Evolutionary conservation across 2,329 filamentous ascomycete species (phyloP).

Genomic region (Verticillium dahliae): DNA sequence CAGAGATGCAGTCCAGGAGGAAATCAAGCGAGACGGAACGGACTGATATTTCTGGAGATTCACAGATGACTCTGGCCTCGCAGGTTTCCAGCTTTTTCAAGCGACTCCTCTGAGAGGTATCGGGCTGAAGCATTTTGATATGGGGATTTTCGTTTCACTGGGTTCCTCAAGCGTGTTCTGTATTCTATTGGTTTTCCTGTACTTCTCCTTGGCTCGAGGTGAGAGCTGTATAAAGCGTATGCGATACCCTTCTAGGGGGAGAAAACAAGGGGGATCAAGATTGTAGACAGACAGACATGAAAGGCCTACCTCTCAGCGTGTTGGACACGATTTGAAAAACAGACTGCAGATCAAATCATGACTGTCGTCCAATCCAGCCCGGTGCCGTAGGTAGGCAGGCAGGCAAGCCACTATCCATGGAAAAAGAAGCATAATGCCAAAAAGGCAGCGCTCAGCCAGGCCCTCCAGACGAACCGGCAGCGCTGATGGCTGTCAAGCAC

Average conservation of each 20-base stretch:
- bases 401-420: too few species aligned
- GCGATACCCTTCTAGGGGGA: background rate
- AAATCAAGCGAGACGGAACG: conserved; percentile 14
- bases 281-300: too few species aligned
- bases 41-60: conserved; percentile 11
- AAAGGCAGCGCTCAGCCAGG: too few species aligned
- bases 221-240: background rate
- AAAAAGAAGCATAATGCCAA: too few species aligned
- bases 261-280: too few species aligned
- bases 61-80: conserved; percentile 11
- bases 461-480: too few species aligned
- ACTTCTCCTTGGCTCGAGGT: background rate
- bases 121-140: background rate
- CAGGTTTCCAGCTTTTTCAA: conserved; percentile 8
- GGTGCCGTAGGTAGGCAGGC: too few species aligned
- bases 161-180: background rate
- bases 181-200: background rate
- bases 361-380: too few species aligned
- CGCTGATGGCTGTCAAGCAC: too few species aligned
- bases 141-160: background rate
- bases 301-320: too few species aligned
- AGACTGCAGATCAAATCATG: too few species aligned
- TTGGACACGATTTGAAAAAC: too few species aligned
- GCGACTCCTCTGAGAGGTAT: background rate
- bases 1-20: conserved; percentile 19